Conservation (phyloP, 441 rosid species). For the Eutrema salsugineum region DNA sequence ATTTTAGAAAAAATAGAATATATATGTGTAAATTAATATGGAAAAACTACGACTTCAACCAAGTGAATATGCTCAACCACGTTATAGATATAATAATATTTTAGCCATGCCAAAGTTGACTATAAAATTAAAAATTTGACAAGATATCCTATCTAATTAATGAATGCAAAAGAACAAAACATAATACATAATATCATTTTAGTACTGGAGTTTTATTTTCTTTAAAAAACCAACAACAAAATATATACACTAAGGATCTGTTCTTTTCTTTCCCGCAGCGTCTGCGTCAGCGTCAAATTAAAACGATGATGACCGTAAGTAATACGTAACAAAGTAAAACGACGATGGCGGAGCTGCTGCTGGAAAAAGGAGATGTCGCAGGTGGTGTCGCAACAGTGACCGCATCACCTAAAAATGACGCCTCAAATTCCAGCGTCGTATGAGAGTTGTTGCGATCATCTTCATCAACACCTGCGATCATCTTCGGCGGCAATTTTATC, state of each 20-base stretch:
- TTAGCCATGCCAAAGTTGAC: neutral
- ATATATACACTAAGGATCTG: neutral
- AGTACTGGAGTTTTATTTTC: neutral
- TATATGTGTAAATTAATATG: neutral
- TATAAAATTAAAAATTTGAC: neutral
- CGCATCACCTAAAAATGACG: too few relatives aligned
- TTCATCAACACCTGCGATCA: too few relatives aligned
- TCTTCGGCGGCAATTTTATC: too few relatives aligned
- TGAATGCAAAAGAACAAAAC: neutral
- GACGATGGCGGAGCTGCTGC: too few relatives aligned
- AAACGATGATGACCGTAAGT: too few relatives aligned
- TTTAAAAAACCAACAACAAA: neutral
- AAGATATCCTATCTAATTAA: neutral
- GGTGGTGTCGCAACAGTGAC: too few relatives aligned
- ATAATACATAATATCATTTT: neutral
- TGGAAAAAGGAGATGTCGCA: too few relatives aligned
- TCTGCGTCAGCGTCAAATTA: too few relatives aligned
- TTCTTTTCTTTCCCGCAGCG: too few relatives aligned
- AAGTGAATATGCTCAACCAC: neutral
- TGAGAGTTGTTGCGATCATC: too few relatives aligned
- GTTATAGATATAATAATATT: neutral
- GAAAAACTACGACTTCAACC: neutral
- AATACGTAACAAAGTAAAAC: too few relatives aligned
- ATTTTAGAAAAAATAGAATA: neutral
- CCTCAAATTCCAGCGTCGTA: too few relatives aligned